phyloP scores from a whole-genome alignment of 2,329 filamentous ascomycete genomes.

The Monosporascus ibericus region DNA sequence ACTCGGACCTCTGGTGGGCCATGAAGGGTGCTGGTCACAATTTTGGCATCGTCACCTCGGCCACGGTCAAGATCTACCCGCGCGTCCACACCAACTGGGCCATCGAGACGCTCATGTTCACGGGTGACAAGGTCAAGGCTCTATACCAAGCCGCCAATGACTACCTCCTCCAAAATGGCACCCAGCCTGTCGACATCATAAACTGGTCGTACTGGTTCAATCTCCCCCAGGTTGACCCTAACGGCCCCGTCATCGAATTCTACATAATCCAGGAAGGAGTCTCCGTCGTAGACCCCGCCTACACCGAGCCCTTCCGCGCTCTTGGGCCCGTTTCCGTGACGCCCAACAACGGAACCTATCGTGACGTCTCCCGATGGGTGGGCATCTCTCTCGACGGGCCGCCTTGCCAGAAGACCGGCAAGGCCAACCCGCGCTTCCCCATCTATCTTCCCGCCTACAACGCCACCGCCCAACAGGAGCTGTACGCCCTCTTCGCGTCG shows the following conservation, averaged over 20 bases:
- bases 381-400: conserved; percentile 29
- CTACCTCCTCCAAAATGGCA: conserved; percentile 32
- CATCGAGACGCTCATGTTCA: conserved; percentile 30
- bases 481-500: conserved; percentile 28
- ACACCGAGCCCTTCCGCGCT: conserved; percentile 37
- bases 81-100: conserved; percentile 31
- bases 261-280: conserved; percentile 39
- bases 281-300: conserved; percentile 30
- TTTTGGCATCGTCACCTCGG: conserved; percentile 49
- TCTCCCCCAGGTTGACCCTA: conserved; percentile 17
- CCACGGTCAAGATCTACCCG: conserved; percentile 39
- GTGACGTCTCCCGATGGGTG: conserved; percentile 38
- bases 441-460: conserved; percentile 36
- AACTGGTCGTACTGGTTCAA: conserved; percentile 46
- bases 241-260: conserved; percentile 33
- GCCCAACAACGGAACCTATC: conserved; percentile 34
- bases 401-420: conserved; percentile 35
- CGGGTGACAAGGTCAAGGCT: conserved; percentile 23
- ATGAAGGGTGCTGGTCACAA: conserved; percentile 53
- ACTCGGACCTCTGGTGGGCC: conserved; percentile 45
- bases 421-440: conserved; percentile 36
- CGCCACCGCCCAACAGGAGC: conserved; percentile 18
- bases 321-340: conserved; percentile 27
- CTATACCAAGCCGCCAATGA: conserved; percentile 26
- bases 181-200: conserved; percentile 35